A percentile compares a stretch with the other conserved stretches of the same genome.
Conservation (phyloP, 139 green algal genomes). For the Zygnema circumcarinatum region DNA sequence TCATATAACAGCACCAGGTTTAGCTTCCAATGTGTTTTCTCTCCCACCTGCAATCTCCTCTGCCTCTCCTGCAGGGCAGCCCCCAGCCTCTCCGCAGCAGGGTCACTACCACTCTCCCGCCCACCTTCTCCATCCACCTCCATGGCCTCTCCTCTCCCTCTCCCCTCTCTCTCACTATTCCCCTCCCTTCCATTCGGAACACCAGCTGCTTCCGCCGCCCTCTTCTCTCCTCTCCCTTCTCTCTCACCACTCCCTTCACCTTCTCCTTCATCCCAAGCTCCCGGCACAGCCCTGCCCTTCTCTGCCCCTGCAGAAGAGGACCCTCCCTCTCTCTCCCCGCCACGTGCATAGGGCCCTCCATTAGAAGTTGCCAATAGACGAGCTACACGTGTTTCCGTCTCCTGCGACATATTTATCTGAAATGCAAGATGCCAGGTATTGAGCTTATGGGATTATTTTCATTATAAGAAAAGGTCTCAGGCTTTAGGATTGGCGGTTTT, state of each 20-base stretch:
- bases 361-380: neutral
- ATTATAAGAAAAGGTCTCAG: no score
- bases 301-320: neutral
- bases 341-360: no score
- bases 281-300: neutral
- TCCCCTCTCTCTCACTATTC: neutral
- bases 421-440: no score
- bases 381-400: conserved; percentile 25
- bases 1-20: no score
- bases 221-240: neutral
- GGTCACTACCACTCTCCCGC: conserved; percentile 1
- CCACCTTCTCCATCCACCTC: neutral
- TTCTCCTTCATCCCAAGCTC: no score
- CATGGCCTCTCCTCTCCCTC: neutral
- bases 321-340: neutral
- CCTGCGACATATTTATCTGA: conserved; percentile 34
- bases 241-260: neutral
- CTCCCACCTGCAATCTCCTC: neutral
- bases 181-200: neutral
- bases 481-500: no score
- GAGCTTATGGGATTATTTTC: no score
- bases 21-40: no score
- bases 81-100: neutral
- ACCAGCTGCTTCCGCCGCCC: neutral
- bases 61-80: neutral